Evolutionary conservation across 2,329 filamentous ascomycete species (phyloP).

Genomic region (Lojkania enalia): DNA sequence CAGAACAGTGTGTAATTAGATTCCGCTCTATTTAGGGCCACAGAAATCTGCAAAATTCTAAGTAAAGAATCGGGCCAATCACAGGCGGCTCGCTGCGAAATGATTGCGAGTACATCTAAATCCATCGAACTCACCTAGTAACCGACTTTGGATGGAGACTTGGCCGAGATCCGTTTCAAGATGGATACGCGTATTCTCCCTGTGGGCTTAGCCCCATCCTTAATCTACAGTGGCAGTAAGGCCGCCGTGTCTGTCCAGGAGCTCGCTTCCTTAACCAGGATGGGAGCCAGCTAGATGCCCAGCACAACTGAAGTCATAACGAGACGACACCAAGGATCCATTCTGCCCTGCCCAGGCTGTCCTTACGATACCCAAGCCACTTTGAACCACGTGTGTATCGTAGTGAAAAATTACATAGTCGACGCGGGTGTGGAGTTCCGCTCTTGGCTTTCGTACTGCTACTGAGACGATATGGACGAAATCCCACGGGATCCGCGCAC

Average conservation of each 20-base stretch:
- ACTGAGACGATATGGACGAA: conserved; percentile 22
- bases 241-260: background rate
- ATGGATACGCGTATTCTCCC: too few species aligned
- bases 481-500: conserved; percentile 17
- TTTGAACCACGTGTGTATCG: conserved; percentile 2
- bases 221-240: too few species aligned
- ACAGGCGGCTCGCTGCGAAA: too few species aligned
- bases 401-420: conserved; percentile 1
- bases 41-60: too few species aligned
- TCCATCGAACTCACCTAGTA: too few species aligned
- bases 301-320: conserved; percentile 4
- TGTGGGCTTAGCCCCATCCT: too few species aligned
- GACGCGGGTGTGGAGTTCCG: background rate
- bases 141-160: too few species aligned
- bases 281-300: conserved; percentile 5
- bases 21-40: too few species aligned
- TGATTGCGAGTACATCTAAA: too few species aligned
- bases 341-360: conserved; percentile 2
- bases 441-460: conserved; percentile 6
- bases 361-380: conserved; percentile 1
- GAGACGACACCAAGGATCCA: conserved; percentile 1
- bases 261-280: conserved; percentile 4
- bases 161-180: too few species aligned
- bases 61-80: too few species aligned
- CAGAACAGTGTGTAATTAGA: too few species aligned